phyloP scores from a whole-genome alignment of 75 land plant genomes.

The Larix kaempferi region DNA sequence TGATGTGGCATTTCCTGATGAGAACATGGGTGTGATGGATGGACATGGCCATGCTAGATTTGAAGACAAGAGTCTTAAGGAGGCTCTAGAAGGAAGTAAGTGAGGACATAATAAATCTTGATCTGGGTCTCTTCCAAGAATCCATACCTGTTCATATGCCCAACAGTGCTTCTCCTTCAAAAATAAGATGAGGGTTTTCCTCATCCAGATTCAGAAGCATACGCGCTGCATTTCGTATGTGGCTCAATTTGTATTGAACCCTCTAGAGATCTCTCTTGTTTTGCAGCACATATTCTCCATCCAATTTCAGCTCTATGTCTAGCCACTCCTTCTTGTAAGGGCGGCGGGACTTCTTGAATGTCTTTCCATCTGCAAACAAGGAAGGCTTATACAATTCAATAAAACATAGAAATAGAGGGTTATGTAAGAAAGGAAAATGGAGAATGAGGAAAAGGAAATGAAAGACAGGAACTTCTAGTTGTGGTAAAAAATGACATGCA shows the following conservation, averaged over 20 bases:
- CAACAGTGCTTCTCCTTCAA: conserved; percentile 57
- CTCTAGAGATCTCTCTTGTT: conserved; percentile 82
- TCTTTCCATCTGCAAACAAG: conserved; percentile 52
- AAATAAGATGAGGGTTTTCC: conserved; percentile 58
- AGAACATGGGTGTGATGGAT: conserved; percentile 79
- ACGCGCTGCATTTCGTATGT: conserved; percentile 61
- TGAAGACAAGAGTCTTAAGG: conserved; percentile 71
- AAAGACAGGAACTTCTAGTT: conserved; percentile 35
- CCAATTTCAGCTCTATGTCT: conserved; percentile 71
- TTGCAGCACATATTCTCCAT: conserved; percentile 70
- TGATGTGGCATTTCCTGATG: conserved; percentile 71
- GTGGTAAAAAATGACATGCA: conserved; percentile 67
- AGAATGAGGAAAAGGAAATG: not conserved
- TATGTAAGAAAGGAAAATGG: not conserved
- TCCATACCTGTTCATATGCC: conserved; percentile 47
- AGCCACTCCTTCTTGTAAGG: conserved; percentile 77
- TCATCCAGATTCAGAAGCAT: conserved; percentile 63
- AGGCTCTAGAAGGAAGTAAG: conserved; percentile 73
- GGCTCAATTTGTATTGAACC: conserved; percentile 68
- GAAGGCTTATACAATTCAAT: not conserved
- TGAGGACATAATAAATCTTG: conserved; percentile 76
- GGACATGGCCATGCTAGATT: conserved; percentile 74
- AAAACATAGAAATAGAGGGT: conserved; percentile 9
- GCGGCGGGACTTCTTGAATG: conserved; percentile 73
- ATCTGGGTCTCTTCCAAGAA: conserved; percentile 60